Conservation (phyloP, 2,329 filamentous ascomycete genomes). For the Clarireedia paspali region DNA sequence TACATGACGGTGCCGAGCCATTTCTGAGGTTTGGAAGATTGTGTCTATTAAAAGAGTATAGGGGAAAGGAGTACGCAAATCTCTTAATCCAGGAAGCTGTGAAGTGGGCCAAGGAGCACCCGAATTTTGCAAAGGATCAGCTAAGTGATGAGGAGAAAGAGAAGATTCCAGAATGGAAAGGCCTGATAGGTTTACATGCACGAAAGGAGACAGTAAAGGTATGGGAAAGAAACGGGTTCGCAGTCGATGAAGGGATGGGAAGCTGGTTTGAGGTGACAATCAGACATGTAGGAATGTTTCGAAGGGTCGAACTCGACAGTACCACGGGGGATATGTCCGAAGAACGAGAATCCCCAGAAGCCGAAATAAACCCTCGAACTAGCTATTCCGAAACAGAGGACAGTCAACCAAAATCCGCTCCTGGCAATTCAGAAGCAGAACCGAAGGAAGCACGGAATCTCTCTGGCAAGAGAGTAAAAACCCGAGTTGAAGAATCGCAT, state of each 20-base stretch:
- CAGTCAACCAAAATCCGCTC: not conserved
- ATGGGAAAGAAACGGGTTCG: conserved; percentile 69
- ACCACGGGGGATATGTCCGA: not conserved
- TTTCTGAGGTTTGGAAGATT: conserved; percentile 79
- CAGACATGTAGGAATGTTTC: conserved; percentile 76
- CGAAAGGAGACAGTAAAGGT: conserved; percentile 57
- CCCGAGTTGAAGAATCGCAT: not conserved
- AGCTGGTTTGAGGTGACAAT: conserved; percentile 81
- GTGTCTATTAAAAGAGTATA: conserved; percentile 58
- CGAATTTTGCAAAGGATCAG: conserved; percentile 37
- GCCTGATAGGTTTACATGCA: conserved; percentile 72
- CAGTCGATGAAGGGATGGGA: conserved; percentile 64
- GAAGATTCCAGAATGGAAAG: conserved; percentile 55
- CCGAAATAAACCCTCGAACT: not conserved
- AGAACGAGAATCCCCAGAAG: not conserved
- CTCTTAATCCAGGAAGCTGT: conserved; percentile 61
- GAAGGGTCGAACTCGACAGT: not conserved
- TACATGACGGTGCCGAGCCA: conserved; percentile 57
- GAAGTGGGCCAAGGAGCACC: conserved; percentile 59
- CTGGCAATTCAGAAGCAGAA: not conserved
- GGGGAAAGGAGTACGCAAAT: conserved; percentile 56
- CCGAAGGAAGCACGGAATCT: not conserved
- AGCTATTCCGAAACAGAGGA: not conserved
- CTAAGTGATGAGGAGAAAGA: conserved; percentile 32
- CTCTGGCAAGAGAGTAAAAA: not conserved